Conservation (phyloP, 257 asterid species). For the Cordia subcordata region DNA sequence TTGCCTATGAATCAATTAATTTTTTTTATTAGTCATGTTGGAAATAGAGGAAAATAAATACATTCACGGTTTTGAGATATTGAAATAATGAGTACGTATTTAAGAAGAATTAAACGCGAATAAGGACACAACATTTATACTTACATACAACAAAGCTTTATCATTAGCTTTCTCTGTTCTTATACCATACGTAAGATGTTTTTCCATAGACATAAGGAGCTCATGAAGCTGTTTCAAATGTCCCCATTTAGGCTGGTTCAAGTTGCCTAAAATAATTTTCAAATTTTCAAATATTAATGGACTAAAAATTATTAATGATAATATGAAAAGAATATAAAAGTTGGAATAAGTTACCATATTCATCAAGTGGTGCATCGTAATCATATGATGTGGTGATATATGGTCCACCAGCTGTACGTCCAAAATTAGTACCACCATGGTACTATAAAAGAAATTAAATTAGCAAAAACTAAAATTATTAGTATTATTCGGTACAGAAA, state of each 20-base stretch:
- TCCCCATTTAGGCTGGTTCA: constrained; percentile 43
- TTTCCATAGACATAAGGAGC: constrained; percentile 26
- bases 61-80: too few species aligned
- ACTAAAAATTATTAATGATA: too few species aligned
- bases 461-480: too few species aligned
- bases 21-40: too few species aligned
- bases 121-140: too few species aligned
- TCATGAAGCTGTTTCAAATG: constrained; percentile 38
- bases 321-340: too few species aligned
- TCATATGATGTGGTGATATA: constrained; percentile 38
- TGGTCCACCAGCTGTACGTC: constrained; percentile 36
- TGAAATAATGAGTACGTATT: too few species aligned
- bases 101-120: too few species aligned
- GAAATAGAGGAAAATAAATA: too few species aligned
- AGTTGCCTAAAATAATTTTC: constrained; percentile 17
- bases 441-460: constrained; percentile 24
- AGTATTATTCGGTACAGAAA: too few species aligned
- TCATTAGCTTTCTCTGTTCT: background rate
- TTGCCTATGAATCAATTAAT: constrained; percentile 18
- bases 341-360: constrained; percentile 26
- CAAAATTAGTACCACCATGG: constrained; percentile 48
- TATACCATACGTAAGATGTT: constrained; percentile 35
- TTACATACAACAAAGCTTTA: background rate
- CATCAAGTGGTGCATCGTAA: constrained; percentile 46
- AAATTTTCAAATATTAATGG: too few species aligned